Percentiles rank a stretch among this genome's conserved stretches.
Evolutionary conservation across 176 grass and related monocot species (phyloP).

Genomic region (Oryza brachyantha): DNA sequence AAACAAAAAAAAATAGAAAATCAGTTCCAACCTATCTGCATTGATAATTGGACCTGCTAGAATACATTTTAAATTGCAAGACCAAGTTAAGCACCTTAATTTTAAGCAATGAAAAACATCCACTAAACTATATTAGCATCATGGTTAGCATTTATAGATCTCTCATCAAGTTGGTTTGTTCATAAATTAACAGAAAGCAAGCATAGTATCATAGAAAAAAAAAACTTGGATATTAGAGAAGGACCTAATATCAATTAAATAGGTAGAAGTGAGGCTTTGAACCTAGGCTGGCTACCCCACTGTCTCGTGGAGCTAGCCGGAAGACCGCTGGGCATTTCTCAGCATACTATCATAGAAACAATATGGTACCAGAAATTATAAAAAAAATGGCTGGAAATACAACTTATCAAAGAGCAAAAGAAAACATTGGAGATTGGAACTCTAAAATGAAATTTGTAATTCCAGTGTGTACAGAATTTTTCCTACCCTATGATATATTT

Average conservation of each 20-base stretch:
- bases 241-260: too few relatives aligned
- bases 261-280: too few relatives aligned
- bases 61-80: neutral
- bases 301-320: too few relatives aligned
- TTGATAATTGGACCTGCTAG: neutral
- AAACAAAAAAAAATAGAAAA: neutral
- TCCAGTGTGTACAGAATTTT: neutral
- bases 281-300: too few relatives aligned
- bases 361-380: neutral
- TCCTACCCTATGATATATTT: neutral
- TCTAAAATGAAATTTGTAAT: too few relatives aligned
- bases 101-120: neutral
- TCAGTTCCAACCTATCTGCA: neutral
- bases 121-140: neutral
- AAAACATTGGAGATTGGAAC: neutral
- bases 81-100: neutral
- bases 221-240: too few relatives aligned
- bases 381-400: neutral
- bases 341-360: neutral
- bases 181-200: conserved; percentile 19
- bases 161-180: neutral
- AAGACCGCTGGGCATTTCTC: too few relatives aligned
- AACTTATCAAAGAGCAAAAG: neutral
- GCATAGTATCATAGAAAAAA: too few relatives aligned
- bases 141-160: neutral